Evolutionary conservation across 139 green algal genomes (phyloP).

Genomic region (Micractinium conductrix): DNA sequence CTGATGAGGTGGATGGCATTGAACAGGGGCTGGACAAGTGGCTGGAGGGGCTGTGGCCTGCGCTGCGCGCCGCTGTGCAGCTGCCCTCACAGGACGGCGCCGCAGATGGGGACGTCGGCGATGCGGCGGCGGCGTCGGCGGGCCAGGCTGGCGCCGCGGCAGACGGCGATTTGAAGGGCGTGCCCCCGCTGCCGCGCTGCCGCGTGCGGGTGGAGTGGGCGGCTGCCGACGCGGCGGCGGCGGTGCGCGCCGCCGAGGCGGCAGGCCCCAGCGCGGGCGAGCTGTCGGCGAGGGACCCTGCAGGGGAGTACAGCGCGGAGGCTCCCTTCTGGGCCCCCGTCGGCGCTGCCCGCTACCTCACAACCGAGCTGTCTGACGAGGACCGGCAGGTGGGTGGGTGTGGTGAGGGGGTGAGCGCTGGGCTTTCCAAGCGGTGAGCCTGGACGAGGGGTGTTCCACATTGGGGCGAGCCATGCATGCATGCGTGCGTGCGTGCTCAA

Average conservation of each 20-base stretch:
- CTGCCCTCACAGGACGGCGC: background rate
- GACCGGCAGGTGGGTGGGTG: slow-evolving; percentile 54
- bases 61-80: slow-evolving; percentile 48
- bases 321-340: slow-evolving; percentile 73
- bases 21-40: slow-evolving; percentile 84
- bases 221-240: slow-evolving; percentile 15
- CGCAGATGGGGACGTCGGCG: too few relatives aligned
- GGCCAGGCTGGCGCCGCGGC: background rate
- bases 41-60: slow-evolving; percentile 77
- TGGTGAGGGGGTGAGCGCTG: background rate
- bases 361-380: slow-evolving; percentile 13
- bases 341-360: slow-evolving; percentile 44
- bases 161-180: slow-evolving; percentile 55
- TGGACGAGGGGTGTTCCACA: too few relatives aligned
- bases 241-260: slow-evolving; percentile 37
- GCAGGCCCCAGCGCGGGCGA: slow-evolving; percentile 41
- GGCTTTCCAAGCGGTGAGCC: too few relatives aligned
- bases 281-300: slow-evolving; percentile 47
- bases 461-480: too few relatives aligned
- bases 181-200: slow-evolving; percentile 69
- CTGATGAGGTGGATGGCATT: slow-evolving; percentile 95
- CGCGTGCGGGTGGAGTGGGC: slow-evolving; percentile 50
- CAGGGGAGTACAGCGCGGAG: slow-evolving; percentile 65
- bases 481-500: too few relatives aligned
- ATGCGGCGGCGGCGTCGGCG: background rate